Evolutionary conservation across 495 filamentous ascomycete genomes (phyloP), one percentile per base, ranked within the genome.

Genomic region (Penicillium soppii): DNA sequence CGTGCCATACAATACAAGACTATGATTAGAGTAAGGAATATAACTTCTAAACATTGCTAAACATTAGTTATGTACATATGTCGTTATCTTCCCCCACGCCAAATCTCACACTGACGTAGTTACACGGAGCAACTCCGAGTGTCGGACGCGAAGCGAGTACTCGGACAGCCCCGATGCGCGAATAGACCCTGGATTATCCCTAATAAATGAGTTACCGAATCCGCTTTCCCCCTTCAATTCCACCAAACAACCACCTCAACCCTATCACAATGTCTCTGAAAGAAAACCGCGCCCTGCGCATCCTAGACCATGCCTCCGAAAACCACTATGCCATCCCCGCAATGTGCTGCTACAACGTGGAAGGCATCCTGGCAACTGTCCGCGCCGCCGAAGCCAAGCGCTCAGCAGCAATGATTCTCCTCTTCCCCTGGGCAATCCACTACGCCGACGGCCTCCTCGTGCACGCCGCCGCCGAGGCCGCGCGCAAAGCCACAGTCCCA

Each of bases 261-360:
- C n/a, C n/a, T n/a, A n/a, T n/a, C n/a, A 76, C 58, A 54, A 82
- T 82, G 78, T 54, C 71, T 27, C 73, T 77, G 55, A 75, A 74
- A 48, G 73, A 80, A 60, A 89, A 90, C 73, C 82, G 82, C 60
- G 83, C 86, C 48, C 75, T 86, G 64, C 58, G 71, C 54, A 85
- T 91, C 66, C 82, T 91, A 59, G 78, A 85, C 67, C 79, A 80
- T 47, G 88, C 88, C 48, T 75, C 78, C 47, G 66, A 74, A 13
- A 79, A 81, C 59, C 75, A 83, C 20, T 91, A 90, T 69, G 87
- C 79, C 57, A 77, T 91, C 16, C 82, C 87, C 1, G 86, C 81
- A 53, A 87, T 90, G 82, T 90, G 85, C 73, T 87, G 82, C 76
- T 95, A 95, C 82, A 92, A 92, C 75, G 78, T 90, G 62, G 88